A percentile compares a stretch with the other conserved stretches of the same genome.
Conservation (phyloP, 2,329 filamentous ascomycete genomes). For the Plectosphaerella sp. region DNA sequence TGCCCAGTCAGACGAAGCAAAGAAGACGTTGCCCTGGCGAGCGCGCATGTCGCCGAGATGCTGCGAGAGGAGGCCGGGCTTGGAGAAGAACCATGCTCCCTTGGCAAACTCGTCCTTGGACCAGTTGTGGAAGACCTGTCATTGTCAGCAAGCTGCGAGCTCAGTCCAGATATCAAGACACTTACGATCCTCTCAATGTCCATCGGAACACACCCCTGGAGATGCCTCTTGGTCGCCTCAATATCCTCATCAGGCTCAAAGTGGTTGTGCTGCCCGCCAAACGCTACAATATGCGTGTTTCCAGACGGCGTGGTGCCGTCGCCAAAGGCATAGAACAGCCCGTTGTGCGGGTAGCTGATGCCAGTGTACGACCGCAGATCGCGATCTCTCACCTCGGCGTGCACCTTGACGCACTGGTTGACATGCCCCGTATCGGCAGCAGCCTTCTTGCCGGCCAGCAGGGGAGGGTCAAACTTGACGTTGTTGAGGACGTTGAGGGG, state of each 20-base stretch:
- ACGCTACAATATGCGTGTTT: slow-evolving; percentile 42
- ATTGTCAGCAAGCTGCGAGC: background rate
- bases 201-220: slow-evolving; percentile 27
- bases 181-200: slow-evolving; percentile 20
- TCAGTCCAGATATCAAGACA: background rate
- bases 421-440: slow-evolving; percentile 35
- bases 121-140: slow-evolving; percentile 43
- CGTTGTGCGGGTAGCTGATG: slow-evolving; percentile 36
- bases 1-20: slow-evolving; percentile 45
- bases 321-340: slow-evolving; percentile 36
- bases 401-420: slow-evolving; percentile 40
- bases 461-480: slow-evolving; percentile 33
- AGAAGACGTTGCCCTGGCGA: slow-evolving; percentile 37
- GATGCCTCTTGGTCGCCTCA: slow-evolving; percentile 21
- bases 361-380: slow-evolving; percentile 38
- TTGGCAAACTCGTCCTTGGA: slow-evolving; percentile 40
- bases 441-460: slow-evolving; percentile 25
- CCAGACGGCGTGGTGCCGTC: slow-evolving; percentile 39
- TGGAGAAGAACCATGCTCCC: slow-evolving; percentile 37
- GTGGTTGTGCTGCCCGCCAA: slow-evolving; percentile 36
- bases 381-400: slow-evolving; percentile 34
- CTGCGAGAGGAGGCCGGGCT: slow-evolving; percentile 28
- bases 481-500: slow-evolving; percentile 38
- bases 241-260: slow-evolving; percentile 38
- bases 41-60: slow-evolving; percentile 34